Evolutionary conservation across 2,329 filamentous ascomycete species (phyloP).

Genomic region (Xylariales sp.): DNA sequence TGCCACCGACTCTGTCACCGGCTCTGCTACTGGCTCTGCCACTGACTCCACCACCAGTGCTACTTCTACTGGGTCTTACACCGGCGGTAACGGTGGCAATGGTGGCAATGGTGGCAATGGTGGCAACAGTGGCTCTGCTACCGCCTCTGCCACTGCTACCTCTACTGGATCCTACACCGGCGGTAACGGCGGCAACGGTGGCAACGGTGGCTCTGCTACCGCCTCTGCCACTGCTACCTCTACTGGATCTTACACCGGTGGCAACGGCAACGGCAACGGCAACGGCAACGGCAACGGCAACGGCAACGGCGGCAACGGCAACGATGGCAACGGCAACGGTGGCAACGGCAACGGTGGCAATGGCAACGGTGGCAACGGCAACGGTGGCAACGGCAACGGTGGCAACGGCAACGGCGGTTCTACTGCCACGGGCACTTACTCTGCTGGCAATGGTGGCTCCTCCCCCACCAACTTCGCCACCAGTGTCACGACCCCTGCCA

Average conservation of each 20-base stretch:
- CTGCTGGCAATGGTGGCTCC: too few species aligned
- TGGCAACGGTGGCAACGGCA: slow-evolving; percentile 5
- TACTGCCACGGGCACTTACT: slow-evolving; percentile 1
- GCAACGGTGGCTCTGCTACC: slow-evolving; percentile 5
- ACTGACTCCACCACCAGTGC: not conserved
- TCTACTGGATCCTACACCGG: slow-evolving; percentile 12
- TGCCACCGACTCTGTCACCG: too few species aligned
- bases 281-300: slow-evolving; percentile 2
- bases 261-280: slow-evolving; percentile 6
- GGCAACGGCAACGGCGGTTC: slow-evolving; percentile 4
- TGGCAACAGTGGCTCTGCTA: slow-evolving; percentile 20
- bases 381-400: not conserved
- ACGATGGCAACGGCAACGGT: slow-evolving; percentile 4
- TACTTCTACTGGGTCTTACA: slow-evolving; percentile 1
- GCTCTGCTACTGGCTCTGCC: not conserved
- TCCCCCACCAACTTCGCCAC: too few species aligned
- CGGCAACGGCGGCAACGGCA: slow-evolving; percentile 3
- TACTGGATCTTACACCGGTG: slow-evolving; percentile 3
- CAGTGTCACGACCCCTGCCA: too few species aligned
- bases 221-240: slow-evolving; percentile 3
- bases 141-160: slow-evolving; percentile 14
- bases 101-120: slow-evolving; percentile 23
- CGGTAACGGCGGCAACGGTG: slow-evolving; percentile 8
- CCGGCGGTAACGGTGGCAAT: slow-evolving; percentile 5
- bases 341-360: slow-evolving; percentile 4